Evolutionary conservation across 2,329 filamentous ascomycete species (phyloP).

Genomic region (Gnomoniopsis sp.): DNA sequence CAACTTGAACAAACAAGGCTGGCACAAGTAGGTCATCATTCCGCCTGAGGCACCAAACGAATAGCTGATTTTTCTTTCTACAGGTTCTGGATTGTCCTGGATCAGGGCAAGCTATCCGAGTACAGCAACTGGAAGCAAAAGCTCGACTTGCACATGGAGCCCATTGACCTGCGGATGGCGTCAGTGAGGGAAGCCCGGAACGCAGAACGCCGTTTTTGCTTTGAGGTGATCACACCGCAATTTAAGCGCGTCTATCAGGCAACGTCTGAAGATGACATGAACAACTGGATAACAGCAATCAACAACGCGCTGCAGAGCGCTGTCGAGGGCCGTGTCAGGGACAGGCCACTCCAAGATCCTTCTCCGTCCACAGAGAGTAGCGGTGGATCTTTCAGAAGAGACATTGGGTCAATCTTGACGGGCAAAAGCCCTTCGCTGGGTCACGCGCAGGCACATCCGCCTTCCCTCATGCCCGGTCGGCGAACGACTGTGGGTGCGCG

Average conservation of each 20-base stretch:
- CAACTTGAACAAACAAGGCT: slow-evolving; percentile 92
- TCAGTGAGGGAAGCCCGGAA: slow-evolving; percentile 95
- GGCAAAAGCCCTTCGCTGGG: slow-evolving; percentile 79
- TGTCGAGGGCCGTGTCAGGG: slow-evolving; percentile 72
- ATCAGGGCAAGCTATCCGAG: slow-evolving; percentile 93
- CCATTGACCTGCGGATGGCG: slow-evolving; percentile 94
- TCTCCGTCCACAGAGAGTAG: slow-evolving; percentile 41
- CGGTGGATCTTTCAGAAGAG: slow-evolving; percentile 61
- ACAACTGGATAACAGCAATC: slow-evolving; percentile 90
- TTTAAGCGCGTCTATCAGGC: slow-evolving; percentile 97
- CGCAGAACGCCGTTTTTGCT: slow-evolving; percentile 92
- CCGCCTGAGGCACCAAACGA: background rate
- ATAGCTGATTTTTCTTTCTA: slow-evolving; percentile 13
- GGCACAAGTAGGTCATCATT: slow-evolving; percentile 79
- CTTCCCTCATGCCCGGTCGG: slow-evolving; percentile 63
- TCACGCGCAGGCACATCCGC: slow-evolving; percentile 46
- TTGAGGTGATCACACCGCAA: slow-evolving; percentile 95
- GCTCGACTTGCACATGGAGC: slow-evolving; percentile 94
- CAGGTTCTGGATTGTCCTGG: slow-evolving; percentile 97
- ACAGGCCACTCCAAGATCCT: slow-evolving; percentile 40
- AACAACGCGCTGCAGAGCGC: slow-evolving; percentile 97
- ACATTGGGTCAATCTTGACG: slow-evolving; percentile 89
- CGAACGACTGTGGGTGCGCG: slow-evolving; percentile 90
- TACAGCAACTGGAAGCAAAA: slow-evolving; percentile 99
- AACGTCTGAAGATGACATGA: slow-evolving; percentile 97